phyloP scores from a whole-genome alignment of 176 grass and related monocot genomes.

The Aegilops tauschii region DNA sequence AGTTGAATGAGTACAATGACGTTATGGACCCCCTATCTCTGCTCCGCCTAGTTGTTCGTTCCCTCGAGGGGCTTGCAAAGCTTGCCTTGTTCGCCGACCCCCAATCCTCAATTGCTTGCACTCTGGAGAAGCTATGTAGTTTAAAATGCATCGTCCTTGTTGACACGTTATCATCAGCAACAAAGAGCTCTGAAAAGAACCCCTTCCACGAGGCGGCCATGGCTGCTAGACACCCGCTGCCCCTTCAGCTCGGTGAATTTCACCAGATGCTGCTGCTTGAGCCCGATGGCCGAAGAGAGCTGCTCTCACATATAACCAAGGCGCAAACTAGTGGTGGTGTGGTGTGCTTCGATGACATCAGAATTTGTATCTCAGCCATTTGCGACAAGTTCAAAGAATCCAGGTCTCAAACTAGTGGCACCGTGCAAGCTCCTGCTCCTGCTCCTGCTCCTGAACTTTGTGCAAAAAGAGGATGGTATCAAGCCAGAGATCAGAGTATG shows the following conservation, averaged over 20 bases:
- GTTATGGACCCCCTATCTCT: background rate
- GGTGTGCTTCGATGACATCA: no score
- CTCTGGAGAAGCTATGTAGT: background rate
- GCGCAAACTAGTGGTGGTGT: no score
- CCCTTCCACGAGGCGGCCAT: background rate
- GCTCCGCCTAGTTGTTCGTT: background rate
- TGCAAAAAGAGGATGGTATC: background rate
- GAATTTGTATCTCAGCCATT: no score
- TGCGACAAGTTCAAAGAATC: no score
- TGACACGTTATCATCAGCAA: background rate
- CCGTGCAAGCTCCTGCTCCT: background rate
- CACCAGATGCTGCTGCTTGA: background rate
- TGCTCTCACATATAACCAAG: background rate
- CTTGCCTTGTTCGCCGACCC: background rate
- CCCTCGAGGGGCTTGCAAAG: background rate
- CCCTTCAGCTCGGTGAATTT: background rate
- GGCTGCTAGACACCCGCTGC: background rate
- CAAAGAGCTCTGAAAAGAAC: background rate
- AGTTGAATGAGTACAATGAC: background rate
- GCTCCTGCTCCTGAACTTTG: background rate
- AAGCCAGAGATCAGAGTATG: background rate
- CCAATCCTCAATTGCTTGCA: background rate
- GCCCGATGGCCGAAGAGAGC: background rate
- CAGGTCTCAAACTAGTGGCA: no score
- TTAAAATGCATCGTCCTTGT: background rate